Evolutionary conservation across 371 early-diverging fungal genomes (phyloP), one percentile per base, ranked within the genome.

Genomic region (Batkoa obscura): DNA sequence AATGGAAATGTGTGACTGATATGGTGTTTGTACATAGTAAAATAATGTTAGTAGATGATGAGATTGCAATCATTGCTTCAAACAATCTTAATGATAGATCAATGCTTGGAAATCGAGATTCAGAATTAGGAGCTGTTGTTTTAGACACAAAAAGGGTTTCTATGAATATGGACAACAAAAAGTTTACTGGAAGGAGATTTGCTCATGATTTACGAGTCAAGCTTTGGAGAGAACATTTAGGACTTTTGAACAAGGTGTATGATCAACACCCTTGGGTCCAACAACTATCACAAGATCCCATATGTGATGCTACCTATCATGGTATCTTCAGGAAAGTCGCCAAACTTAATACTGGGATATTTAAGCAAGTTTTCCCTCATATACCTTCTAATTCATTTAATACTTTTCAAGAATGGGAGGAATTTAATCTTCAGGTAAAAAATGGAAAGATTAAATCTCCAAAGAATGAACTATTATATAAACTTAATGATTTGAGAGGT

Each of bases 11-110:
- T 62, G 85, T 84, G 0, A 82, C 81, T 3, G 90, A 93, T 63
- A 72, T 84, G 49, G 68, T 91, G 43, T 91, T 92, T 63, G 78
- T 92, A 48, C 94, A 93, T 66, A 80, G 84, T 62, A 93, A 93
- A 62, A 59, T 90, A 41, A 76, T 91, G 76, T 85, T 93, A 59
- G 79, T 86, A 2, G 94, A 93, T 66, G 90, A 88, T 59, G 72
- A 74, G 5, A 71, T 74, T 56, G 80, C 80, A 33, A 67, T 93
- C 33, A 75, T 87, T 66, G 94, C 93, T 1, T 84, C 85, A 13
- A 50, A 50, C 50, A 50, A 50, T 34, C 50, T 50, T 34, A 50
- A 50, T 34, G 50, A 50, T 36, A 3, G 50, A 10, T 50, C 50
- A 13, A 50, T 50, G 50, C 32, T 50, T 3, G 50, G 50, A 10